A percentile compares a stretch with the other conserved stretches of the same genome.
Evolutionary conservation across 805 yeast genomes (phyloP).

Genomic region (Barnettozyma sp.): DNA sequence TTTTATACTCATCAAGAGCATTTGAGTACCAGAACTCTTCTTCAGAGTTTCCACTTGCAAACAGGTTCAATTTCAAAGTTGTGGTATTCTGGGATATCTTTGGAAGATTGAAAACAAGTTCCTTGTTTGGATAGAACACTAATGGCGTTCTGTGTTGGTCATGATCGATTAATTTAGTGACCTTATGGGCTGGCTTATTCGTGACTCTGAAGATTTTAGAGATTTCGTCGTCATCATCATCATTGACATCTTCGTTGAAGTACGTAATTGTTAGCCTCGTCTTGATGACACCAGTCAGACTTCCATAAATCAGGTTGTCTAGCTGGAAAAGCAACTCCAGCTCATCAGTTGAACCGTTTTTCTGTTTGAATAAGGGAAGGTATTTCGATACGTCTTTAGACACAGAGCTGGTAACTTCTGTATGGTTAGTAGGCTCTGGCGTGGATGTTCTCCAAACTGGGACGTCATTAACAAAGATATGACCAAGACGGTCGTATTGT

Average conservation of each 20-base stretch:
- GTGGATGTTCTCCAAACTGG: slow-evolving; percentile 85
- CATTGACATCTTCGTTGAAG: slow-evolving; percentile 30
- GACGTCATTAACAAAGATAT: slow-evolving; percentile 52
- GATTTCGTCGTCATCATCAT: slow-evolving; percentile 10
- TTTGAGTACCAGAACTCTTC: slow-evolving; percentile 85
- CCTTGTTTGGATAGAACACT: slow-evolving; percentile 37
- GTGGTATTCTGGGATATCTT: slow-evolving; percentile 49
- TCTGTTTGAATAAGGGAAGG: slow-evolving; percentile 42
- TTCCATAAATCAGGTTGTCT: slow-evolving; percentile 51
- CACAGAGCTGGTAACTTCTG: slow-evolving; percentile 40
- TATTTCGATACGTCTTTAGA: slow-evolving; percentile 62
- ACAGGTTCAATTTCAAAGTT: slow-evolving; percentile 41
- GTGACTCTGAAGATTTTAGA: slow-evolving; percentile 16
- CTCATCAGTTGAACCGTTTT: too few relatives aligned
- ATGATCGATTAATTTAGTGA: slow-evolving; percentile 14
- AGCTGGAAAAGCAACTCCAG: slow-evolving; percentile 48
- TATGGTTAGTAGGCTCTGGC: slow-evolving; percentile 59
- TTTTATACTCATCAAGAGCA: slow-evolving; percentile 39
- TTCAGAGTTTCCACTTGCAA: slow-evolving; percentile 66
- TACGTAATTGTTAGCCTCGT: slow-evolving; percentile 45
- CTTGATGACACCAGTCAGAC: slow-evolving; percentile 55
- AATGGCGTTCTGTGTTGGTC: slow-evolving; percentile 35
- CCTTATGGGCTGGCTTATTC: slow-evolving; percentile 17
- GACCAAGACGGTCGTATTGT: slow-evolving; percentile 61
- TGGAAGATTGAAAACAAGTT: slow-evolving; percentile 35